Percentiles rank a stretch among this genome's conserved stretches.
Conservation (phyloP, 179 eudicot species). For the Patellifolia procumbens region DNA sequence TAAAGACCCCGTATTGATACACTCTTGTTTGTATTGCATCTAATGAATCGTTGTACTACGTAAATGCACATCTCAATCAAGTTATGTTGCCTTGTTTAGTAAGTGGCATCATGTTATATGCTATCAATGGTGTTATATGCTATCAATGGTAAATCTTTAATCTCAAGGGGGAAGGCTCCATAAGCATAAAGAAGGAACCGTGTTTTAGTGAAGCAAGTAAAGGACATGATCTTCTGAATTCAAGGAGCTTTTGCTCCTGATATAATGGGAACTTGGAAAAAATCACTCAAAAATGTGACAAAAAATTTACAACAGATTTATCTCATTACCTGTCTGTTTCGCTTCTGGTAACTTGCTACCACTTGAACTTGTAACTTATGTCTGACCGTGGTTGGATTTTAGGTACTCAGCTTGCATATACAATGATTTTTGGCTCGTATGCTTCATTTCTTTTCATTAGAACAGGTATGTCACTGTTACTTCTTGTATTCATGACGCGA, state of each 20-base stretch:
- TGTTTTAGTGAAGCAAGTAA: not conserved
- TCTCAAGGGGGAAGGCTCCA: not conserved
- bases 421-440: slow-evolving; percentile 83
- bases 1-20: not conserved
- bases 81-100: not conserved
- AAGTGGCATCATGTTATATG: not conserved
- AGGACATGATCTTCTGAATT: slow-evolving; percentile 4
- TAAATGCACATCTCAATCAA: not conserved
- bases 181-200: not conserved
- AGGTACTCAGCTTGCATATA: slow-evolving; percentile 92
- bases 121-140: not conserved
- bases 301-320: not conserved
- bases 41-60: not conserved
- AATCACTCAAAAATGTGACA: not conserved
- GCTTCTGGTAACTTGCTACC: slow-evolving; percentile 8
- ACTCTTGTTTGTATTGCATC: not conserved
- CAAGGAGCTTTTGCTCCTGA: not conserved
- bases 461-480: slow-evolving; percentile 53
- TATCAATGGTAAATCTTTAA: not conserved
- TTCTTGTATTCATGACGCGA: not conserved
- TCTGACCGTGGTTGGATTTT: slow-evolving; percentile 23
- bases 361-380: slow-evolving; percentile 14
- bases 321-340: not conserved
- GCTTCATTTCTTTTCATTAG: slow-evolving; percentile 84
- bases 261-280: not conserved